These are phyloP conservation scores for Fraxinus anomala DNA, from an alignment of 257 asterid genomes.

Conservation along the genomic window DNA sequence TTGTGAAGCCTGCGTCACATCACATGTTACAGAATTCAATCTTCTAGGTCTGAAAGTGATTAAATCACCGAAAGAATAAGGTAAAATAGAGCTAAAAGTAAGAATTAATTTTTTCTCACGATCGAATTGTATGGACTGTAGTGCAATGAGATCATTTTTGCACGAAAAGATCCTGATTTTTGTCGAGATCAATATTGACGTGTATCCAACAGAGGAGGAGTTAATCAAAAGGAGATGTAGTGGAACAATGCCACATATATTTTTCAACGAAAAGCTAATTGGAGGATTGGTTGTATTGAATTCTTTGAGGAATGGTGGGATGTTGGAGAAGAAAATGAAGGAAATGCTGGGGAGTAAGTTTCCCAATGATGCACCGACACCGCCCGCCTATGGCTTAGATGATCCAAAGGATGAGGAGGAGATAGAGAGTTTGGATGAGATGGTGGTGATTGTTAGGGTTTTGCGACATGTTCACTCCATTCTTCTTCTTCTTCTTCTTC, in stretches of 20 bases:
- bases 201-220: constrained; percentile 71
- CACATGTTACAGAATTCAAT: constrained; percentile 43
- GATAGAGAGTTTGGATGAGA: too few relatives aligned
- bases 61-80: constrained; percentile 27
- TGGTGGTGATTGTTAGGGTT: too few relatives aligned
- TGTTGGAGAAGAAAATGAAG: constrained; percentile 66
- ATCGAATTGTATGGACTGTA: constrained; percentile 82
- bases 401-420: constrained; percentile 37
- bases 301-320: constrained; percentile 78
- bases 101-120: constrained; percentile 81
- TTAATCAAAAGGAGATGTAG: constrained; percentile 61
- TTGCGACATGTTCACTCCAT: too few relatives aligned
- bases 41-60: constrained; percentile 74
- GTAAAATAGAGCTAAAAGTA: constrained; percentile 44
- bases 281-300: constrained; percentile 88
- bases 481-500: too few relatives aligned
- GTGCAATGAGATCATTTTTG: constrained; percentile 72
- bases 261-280: constrained; percentile 73
- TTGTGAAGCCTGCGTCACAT: constrained; percentile 6
- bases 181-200: constrained; percentile 87
- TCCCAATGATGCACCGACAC: constrained; percentile 79
- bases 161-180: constrained; percentile 51
- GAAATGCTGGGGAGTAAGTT: constrained; percentile 74
- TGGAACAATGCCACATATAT: constrained; percentile 70
- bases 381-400: constrained; percentile 82